Evolutionary conservation across 1,284 basidiomycete species (phyloP), one percentile per base, ranked within the genome.

Genomic region (Pyrrhoderma noxium): DNA sequence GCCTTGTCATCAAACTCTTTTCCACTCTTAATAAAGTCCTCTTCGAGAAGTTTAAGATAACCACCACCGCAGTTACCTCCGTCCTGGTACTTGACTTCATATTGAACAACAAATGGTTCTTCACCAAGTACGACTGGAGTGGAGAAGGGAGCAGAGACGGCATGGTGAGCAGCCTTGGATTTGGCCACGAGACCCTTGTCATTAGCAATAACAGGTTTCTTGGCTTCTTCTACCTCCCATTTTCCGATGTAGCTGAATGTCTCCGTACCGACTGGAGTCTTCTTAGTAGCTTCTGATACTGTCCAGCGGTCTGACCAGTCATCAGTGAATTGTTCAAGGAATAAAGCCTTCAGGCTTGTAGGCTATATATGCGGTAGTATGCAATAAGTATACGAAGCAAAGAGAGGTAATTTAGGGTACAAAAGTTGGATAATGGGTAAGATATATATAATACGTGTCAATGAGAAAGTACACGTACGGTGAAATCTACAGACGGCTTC

Each of bases 41-140:
- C 83, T 64, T 89, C 85, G 48, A 99, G 82, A 53, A 99, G 84
- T 75, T 99, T 99, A 73, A 99, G 72, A 73, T 99, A 99, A 38
- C 96, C 96, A 73, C 96, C 96, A 70, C 96, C 96, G 63, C 96
- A 99, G 72, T 95, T 94, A 54, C 97, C 91, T 53, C 95, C 95
- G 72, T 98, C 95, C 75, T 99, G 95, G 69, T 97, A 92, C 76
- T 99, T 97, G 72, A 95, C 93, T 70, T 99, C 96, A 67, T 99
- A 99, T 69, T 98, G 94, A 16, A 99, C 86, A 58, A 99, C 93
- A 46, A 99, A 76, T 39, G 95, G 90, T 72, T 96, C 81, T 57
- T 82, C 75, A 64, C 81, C 82, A 70, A 94, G 90, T 73, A 89
- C 84, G 62, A 97, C 76, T 50, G 88, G 75, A 59, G 79, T 67